Conservation (phyloP, 805 yeast genomes). For the Ogataea parapolymorpha region DNA sequence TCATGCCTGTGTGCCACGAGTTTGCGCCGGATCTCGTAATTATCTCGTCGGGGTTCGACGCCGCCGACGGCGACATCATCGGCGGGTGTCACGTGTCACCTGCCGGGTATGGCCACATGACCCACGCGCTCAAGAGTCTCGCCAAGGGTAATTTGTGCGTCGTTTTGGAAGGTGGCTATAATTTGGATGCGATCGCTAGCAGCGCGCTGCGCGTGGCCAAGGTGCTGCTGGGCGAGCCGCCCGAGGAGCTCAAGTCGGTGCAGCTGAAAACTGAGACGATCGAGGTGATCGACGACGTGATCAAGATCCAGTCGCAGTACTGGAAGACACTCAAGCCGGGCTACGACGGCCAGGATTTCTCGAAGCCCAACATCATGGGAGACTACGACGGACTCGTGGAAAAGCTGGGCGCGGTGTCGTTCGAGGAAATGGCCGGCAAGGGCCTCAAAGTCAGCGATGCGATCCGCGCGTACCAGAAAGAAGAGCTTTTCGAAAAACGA, state of each 20-base stretch:
- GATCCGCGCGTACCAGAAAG: conserved; percentile 67
- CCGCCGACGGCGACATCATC: conserved; percentile 96
- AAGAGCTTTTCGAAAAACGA: conserved; percentile 49
- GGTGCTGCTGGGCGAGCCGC: conserved; percentile 91
- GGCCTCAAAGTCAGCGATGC: conserved; percentile 64
- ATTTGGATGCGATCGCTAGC: conserved; percentile 82
- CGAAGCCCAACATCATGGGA: conserved; percentile 30
- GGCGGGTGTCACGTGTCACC: conserved; percentile 97
- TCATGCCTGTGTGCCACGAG: conserved; percentile 86
- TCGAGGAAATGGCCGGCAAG: conserved; percentile 36
- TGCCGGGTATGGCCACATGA: conserved; percentile 94
- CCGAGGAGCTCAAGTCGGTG: conserved; percentile 64
- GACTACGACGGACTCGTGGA: conserved; percentile 36
- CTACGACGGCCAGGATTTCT: conserved; percentile 33
- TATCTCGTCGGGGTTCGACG: conserved; percentile 95
- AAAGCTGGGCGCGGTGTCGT: conserved; percentile 38
- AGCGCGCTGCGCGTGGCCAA: conserved; percentile 92
- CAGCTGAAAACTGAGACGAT: conserved; percentile 76
- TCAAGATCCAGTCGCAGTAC: conserved; percentile 73
- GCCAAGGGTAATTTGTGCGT: conserved; percentile 89
- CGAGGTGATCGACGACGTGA: conserved; percentile 76
- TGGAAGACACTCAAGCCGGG: conserved; percentile 87
- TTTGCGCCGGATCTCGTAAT: conserved; percentile 91
- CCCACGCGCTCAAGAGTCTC: conserved; percentile 80
- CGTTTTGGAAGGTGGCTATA: conserved; percentile 95